These are phyloP conservation scores for Conticribra guillardii DNA, from an alignment of 108 stramenopile species.

Conservation along the genomic window DNA sequence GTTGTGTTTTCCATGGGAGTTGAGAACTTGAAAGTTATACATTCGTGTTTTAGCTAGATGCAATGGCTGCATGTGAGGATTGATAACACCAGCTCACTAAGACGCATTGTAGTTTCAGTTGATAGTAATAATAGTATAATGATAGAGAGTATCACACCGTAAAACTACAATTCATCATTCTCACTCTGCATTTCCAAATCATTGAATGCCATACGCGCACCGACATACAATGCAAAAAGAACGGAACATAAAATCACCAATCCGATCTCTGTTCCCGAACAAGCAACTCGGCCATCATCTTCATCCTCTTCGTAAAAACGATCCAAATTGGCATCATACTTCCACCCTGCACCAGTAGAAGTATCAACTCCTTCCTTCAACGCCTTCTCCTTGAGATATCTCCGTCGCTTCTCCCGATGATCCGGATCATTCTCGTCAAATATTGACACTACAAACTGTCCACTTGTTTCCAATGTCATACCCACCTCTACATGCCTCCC, in stretches of 20 bases:
- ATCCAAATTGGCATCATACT: neutral
- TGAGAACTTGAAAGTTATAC: no score
- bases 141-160: neutral
- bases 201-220: slow-evolving; percentile 37
- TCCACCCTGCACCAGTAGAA: neutral
- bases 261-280: slow-evolving; percentile 35
- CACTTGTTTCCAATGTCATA: slow-evolving; percentile 68
- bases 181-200: slow-evolving; percentile 19
- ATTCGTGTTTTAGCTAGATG: no score
- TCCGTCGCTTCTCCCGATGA: slow-evolving; percentile 62
- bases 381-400: slow-evolving; percentile 46
- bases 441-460: slow-evolving; percentile 72
- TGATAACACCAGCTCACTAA: no score
- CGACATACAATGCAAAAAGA: slow-evolving; percentile 43
- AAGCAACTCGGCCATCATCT: neutral
- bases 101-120: no score
- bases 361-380: slow-evolving; percentile 2
- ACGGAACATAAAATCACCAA: slow-evolving; percentile 28
- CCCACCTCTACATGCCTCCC: slow-evolving; percentile 63
- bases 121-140: neutral
- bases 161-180: slow-evolving; percentile 30
- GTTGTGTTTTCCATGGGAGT: no score
- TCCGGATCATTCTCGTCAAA: slow-evolving; percentile 82
- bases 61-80: no score
- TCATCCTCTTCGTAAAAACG: slow-evolving; percentile 14